Evolutionary conservation across 1,139 yeast genomes (phyloP).

Genomic region (Protomyces pachydermus): DNA sequence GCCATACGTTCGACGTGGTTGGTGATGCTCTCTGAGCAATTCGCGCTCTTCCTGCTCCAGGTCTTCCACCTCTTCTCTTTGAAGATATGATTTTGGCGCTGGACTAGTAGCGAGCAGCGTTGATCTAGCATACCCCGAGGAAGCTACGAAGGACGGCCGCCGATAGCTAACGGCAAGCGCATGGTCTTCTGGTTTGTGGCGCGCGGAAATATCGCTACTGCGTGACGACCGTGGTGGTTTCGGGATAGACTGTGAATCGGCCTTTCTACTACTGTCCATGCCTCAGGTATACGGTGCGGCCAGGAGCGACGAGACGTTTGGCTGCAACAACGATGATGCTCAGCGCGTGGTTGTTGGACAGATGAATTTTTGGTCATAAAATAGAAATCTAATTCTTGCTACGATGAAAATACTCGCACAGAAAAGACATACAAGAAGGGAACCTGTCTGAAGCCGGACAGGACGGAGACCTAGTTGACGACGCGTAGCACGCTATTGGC

Average conservation of each 20-base stretch:
- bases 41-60: slow-evolving; percentile 23
- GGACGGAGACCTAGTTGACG: neutral
- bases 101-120: slow-evolving; percentile 7
- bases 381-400: no score
- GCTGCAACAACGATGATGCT: no score
- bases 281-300: no score
- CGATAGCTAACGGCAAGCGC: slow-evolving; percentile 9
- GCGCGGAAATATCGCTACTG: neutral
- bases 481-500: neutral
- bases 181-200: neutral
- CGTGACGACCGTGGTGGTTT: neutral
- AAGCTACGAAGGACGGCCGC: slow-evolving; percentile 19
- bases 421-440: neutral
- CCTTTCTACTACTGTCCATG: no score
- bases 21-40: slow-evolving; percentile 5
- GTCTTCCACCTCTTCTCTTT: slow-evolving; percentile 23
- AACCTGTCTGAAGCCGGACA: neutral
- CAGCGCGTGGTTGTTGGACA: no score
- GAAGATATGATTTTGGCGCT: slow-evolving; percentile 4
- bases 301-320: no score
- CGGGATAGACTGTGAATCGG: neutral
- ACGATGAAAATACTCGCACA: neutral
- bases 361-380: no score
- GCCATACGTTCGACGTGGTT: neutral
- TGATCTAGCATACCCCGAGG: slow-evolving; percentile 9